Conservation (phyloP, 129 eudicot genomes). For the Ambrosia trifida region DNA sequence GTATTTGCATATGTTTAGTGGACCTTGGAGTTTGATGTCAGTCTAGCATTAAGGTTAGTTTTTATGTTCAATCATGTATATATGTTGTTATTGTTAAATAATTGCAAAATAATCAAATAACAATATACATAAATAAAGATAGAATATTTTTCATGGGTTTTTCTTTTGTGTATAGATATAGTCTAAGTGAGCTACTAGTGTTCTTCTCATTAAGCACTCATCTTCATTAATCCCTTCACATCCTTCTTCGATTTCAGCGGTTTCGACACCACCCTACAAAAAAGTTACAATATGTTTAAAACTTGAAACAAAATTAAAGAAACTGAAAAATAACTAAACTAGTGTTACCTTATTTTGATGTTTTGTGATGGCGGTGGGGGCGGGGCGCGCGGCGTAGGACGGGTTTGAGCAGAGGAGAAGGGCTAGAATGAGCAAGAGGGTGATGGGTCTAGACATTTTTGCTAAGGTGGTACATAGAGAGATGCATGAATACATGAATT, state of each 20-base stretch:
- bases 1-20: conserved; percentile 59
- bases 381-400: conserved; percentile 33
- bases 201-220: conserved; percentile 57
- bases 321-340: neutral
- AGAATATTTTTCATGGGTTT: conserved; percentile 38
- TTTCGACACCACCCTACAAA: conserved; percentile 26
- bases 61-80: neutral
- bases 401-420: conserved; percentile 33
- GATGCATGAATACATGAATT: conserved; percentile 18
- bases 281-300: neutral
- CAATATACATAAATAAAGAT: conserved; percentile 36
- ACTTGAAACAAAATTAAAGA: neutral
- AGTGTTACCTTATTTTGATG: conserved; percentile 33
- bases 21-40: conserved; percentile 66
- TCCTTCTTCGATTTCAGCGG: conserved; percentile 25
- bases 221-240: conserved; percentile 45
- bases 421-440: conserved; percentile 33
- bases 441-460: conserved; percentile 34
- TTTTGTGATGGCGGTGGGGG: conserved; percentile 9
- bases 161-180: conserved; percentile 56
- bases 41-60: conserved; percentile 24
- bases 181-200: conserved; percentile 53
- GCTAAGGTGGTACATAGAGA: neutral
- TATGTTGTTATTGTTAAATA: conserved; percentile 12
- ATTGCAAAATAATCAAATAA: conserved; percentile 19